Percentiles rank a stretch among this genome's conserved stretches.
phyloP scores from a whole-genome alignment of 2,329 filamentous ascomycete species.

The Colletotrichum lupini region DNA sequence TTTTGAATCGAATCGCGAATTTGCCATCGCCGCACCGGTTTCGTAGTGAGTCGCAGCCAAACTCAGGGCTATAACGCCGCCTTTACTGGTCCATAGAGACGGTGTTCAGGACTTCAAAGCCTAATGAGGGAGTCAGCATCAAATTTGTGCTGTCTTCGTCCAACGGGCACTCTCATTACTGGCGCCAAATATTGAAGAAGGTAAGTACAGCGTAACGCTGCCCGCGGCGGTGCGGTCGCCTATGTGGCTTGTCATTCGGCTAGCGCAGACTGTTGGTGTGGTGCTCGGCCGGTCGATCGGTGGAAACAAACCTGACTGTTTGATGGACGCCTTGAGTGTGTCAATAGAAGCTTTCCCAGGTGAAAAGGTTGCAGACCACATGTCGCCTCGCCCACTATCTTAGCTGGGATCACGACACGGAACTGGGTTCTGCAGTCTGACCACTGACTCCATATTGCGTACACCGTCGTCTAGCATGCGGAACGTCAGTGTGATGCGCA shows the following conservation, averaged over 20 bases:
- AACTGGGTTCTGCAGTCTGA: conserved; percentile 10
- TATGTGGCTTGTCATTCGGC: conserved; percentile 27
- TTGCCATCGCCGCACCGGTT: neutral
- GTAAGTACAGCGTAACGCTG: conserved; percentile 8
- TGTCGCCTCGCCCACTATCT: neutral
- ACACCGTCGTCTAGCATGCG: neutral
- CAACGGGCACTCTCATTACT: neutral
- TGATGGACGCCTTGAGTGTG: conserved; percentile 14
- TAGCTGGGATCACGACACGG: neutral
- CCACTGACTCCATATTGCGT: conserved; percentile 17
- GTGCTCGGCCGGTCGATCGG: conserved; percentile 12
- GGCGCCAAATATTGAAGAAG: neutral
- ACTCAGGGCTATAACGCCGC: neutral
- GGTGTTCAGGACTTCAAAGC: neutral
- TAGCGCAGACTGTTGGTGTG: neutral
- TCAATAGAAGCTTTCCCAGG: neutral
- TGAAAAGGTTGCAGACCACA: conserved; percentile 1
- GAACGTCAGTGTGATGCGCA: conserved; percentile 1
- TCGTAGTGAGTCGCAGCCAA: neutral
- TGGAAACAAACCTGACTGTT: neutral
- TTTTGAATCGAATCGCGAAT: neutral
- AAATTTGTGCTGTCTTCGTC: neutral
- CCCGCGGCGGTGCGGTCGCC: conserved; percentile 8
- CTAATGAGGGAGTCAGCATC: neutral
- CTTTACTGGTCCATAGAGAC: neutral